phyloP scores from a whole-genome alignment of 1,284 basidiomycete genomes.

The Pyrrhoderma lamaoense region DNA sequence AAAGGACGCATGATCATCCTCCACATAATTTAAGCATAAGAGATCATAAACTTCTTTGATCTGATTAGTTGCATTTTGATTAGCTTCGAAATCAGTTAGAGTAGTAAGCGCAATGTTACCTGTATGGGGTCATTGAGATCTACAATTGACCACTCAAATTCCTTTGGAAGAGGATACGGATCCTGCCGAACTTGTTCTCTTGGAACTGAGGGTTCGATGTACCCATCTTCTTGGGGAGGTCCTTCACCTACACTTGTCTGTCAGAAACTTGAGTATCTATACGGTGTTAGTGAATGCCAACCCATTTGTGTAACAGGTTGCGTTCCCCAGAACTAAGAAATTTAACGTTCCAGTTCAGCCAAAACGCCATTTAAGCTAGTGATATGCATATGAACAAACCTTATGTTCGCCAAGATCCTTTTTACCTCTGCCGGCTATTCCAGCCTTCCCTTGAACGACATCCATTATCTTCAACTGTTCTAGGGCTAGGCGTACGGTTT shows the following conservation, averaged over 20 bases:
- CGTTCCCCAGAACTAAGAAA: slow-evolving; percentile 84
- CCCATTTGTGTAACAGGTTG: slow-evolving; percentile 91
- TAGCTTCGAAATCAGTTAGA: background rate
- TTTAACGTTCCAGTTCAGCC: slow-evolving; percentile 4
- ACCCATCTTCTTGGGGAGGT: slow-evolving; percentile 69
- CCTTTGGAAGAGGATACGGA: slow-evolving; percentile 82
- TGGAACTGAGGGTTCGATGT: slow-evolving; percentile 80
- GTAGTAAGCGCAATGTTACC: no score
- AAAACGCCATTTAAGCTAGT: slow-evolving; percentile 6
- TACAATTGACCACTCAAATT: slow-evolving; percentile 88
- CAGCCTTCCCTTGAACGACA: slow-evolving; percentile 62
- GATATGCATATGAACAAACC: slow-evolving; percentile 28
- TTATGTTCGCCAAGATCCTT: slow-evolving; percentile 85
- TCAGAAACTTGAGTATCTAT: background rate
- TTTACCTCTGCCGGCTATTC: slow-evolving; percentile 59
- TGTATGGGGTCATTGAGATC: slow-evolving; percentile 76
- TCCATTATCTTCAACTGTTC: slow-evolving; percentile 70
- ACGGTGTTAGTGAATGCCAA: slow-evolving; percentile 21
- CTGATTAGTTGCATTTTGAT: no score
- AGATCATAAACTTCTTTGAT: slow-evolving; percentile 90
- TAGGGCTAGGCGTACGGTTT: slow-evolving; percentile 52
- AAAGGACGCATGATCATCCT: slow-evolving; percentile 94
- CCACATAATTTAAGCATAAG: slow-evolving; percentile 91
- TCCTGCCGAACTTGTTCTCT: slow-evolving; percentile 79
- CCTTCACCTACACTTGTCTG: slow-evolving; percentile 47